Percentiles rank a stretch among this genome's conserved stretches.
phyloP scores from a whole-genome alignment of 331 rosid species.

The Ulmus americana region DNA sequence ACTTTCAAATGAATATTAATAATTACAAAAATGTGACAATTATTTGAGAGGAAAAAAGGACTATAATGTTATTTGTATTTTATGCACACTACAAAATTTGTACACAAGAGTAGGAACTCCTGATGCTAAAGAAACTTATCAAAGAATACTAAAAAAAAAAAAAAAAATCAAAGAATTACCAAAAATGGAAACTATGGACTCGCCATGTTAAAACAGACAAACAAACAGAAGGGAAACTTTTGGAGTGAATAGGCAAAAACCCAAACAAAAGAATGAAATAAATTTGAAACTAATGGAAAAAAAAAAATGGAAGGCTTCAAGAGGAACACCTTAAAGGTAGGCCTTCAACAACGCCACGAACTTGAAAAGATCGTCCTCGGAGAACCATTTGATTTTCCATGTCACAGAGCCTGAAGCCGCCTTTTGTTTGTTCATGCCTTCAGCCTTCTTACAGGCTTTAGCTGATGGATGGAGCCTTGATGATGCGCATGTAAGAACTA shows the following conservation, averaged over 20 bases:
- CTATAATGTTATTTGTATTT: neutral
- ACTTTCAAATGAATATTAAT: neutral
- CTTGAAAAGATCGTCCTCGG: slow-evolving; percentile 48
- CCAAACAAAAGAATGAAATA: slow-evolving; percentile 56
- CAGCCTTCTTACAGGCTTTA: slow-evolving; percentile 20
- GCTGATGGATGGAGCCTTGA: slow-evolving; percentile 32
- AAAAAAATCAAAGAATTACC: slow-evolving; percentile 26
- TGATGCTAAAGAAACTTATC: slow-evolving; percentile 6
- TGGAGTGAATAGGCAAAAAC: slow-evolving; percentile 9
- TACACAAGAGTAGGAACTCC: slow-evolving; percentile 9
- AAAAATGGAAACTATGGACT: slow-evolving; percentile 7
- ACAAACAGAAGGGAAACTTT: neutral
- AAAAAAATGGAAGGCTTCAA: slow-evolving; percentile 27
- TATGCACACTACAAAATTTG: slow-evolving; percentile 27
- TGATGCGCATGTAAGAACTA: slow-evolving; percentile 40
- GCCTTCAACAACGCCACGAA: slow-evolving; percentile 76
- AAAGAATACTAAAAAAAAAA: no score
- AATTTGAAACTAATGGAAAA: slow-evolving; percentile 29
- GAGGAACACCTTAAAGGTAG: slow-evolving; percentile 48
- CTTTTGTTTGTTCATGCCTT: slow-evolving; percentile 26
- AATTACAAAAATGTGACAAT: neutral
- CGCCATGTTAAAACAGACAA: neutral
- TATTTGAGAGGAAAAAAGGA: neutral
- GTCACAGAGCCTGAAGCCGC: slow-evolving; percentile 26
- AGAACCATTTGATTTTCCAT: slow-evolving; percentile 74